phyloP scores from a whole-genome alignment of 2,329 filamentous ascomycete species.

The Dendrostoma leiphaemia region DNA sequence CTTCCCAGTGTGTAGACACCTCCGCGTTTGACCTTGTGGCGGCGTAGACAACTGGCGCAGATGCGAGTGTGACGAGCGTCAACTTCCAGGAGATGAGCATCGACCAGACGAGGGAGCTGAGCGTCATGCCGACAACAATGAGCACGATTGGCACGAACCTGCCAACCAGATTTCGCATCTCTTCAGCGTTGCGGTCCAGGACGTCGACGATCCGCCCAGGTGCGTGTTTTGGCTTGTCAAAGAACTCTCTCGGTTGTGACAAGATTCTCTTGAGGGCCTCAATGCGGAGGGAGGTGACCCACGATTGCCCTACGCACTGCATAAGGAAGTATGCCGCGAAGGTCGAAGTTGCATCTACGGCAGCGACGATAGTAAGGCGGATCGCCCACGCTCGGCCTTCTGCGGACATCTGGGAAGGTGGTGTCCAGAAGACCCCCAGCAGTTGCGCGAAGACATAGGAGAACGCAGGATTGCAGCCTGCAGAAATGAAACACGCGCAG shows the following conservation, averaged over 20 bases:
- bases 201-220: conserved; percentile 64
- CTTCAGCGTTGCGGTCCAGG: conserved; percentile 79
- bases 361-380: conserved; percentile 64
- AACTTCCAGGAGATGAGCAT: conserved; percentile 75
- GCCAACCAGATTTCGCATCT: conserved; percentile 80
- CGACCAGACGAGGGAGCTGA: conserved; percentile 72
- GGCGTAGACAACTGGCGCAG: conserved; percentile 64
- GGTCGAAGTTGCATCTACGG: conserved; percentile 62
- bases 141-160: conserved; percentile 72
- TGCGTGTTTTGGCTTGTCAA: conserved; percentile 66
- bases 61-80: conserved; percentile 71
- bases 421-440: conserved; percentile 64
- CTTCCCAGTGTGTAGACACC: conserved; percentile 71
- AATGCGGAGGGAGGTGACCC: conserved; percentile 70
- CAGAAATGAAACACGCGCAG: conserved; percentile 60
- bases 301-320: conserved; percentile 69
- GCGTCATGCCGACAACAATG: conserved; percentile 64
- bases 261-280: conserved; percentile 69
- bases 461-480: conserved; percentile 70
- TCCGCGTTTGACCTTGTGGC: conserved; percentile 64
- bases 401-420: conserved; percentile 39
- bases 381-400: conserved; percentile 66
- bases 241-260: conserved; percentile 75
- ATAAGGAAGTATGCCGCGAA: conserved; percentile 70
- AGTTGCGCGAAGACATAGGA: conserved; percentile 74